Conservation (phyloP, 2,329 filamentous ascomycete species). For the Colletotrichum spinosum region DNA sequence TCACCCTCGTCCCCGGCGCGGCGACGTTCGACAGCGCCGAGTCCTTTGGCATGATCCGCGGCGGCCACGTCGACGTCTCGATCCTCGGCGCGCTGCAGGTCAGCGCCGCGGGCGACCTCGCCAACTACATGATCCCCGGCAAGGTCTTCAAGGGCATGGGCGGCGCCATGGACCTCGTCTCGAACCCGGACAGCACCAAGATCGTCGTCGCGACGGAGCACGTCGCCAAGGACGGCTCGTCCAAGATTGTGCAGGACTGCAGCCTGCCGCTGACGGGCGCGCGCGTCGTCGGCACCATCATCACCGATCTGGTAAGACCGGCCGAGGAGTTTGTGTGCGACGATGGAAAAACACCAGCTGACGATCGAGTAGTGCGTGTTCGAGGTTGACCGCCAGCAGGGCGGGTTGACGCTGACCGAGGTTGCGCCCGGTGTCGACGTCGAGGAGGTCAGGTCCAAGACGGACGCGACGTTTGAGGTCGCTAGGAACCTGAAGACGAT, state of each 20-base stretch:
- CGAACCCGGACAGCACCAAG: slow-evolving; percentile 77
- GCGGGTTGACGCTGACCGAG: slow-evolving; percentile 75
- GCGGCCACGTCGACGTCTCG: slow-evolving; percentile 85
- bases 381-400: slow-evolving; percentile 72
- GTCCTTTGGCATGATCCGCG: slow-evolving; percentile 89
- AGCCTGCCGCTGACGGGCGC: slow-evolving; percentile 74
- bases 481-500: slow-evolving; percentile 66
- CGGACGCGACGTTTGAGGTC: slow-evolving; percentile 74
- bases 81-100: slow-evolving; percentile 88
- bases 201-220: slow-evolving; percentile 79
- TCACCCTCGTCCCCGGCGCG: slow-evolving; percentile 81
- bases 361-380: slow-evolving; percentile 69
- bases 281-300: slow-evolving; percentile 76
- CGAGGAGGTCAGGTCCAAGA: slow-evolving; percentile 77
- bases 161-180: slow-evolving; percentile 79
- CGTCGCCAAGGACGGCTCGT: slow-evolving; percentile 74
- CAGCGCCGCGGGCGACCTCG: slow-evolving; percentile 80
- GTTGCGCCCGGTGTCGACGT: slow-evolving; percentile 75
- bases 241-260: slow-evolving; percentile 75
- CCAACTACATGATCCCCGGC: slow-evolving; percentile 92
- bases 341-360: neutral
- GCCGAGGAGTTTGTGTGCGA: rapidly evolving
- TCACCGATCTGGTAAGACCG: slow-evolving; percentile 73
- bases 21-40: slow-evolving; percentile 83
- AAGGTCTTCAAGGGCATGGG: slow-evolving; percentile 93